These are phyloP conservation scores for Austroboletus novae-zelandiae DNA, from an alignment of 1,284 basidiomycete genomes.

Conservation along the genomic window DNA sequence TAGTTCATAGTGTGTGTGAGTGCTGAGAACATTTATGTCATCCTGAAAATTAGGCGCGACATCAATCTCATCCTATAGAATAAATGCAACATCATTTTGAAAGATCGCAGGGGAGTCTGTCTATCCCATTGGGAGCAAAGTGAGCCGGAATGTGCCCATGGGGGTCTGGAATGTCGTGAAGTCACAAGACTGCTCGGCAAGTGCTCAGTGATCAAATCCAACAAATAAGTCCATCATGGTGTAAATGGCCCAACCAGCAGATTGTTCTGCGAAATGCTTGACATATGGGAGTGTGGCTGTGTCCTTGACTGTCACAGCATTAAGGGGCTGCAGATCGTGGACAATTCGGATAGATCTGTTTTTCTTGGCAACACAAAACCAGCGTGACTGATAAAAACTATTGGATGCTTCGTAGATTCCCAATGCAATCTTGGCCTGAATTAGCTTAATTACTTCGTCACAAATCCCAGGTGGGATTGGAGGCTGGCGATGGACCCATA, in stretches of 20 bases:
- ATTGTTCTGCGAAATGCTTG: conserved; percentile 1
- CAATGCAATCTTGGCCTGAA: conserved; percentile 32
- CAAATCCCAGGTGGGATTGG: conserved; percentile 20
- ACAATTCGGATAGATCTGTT: conserved; percentile 9
- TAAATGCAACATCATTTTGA: conserved; percentile 30
- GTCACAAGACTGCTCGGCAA: conserved; percentile 9
- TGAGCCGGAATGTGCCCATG: conserved; percentile 16
- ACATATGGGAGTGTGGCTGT: conserved; percentile 9
- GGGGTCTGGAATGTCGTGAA: conserved; percentile 31
- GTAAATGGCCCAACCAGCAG: conserved; percentile 2
- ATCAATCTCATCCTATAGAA: conserved; percentile 36
- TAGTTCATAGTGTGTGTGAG: conserved; percentile 12
- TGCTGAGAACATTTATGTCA: conserved; percentile 7
- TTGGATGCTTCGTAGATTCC: conserved; percentile 37
- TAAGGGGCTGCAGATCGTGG: conserved; percentile 28
- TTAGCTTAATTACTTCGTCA: conserved; percentile 28
- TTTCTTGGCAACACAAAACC: conserved; percentile 13
- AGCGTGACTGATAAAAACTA: conserved; percentile 30
- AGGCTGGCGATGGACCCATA: conserved; percentile 20
- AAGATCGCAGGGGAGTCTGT: conserved; percentile 24
- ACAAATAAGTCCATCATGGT: conserved; percentile 19
- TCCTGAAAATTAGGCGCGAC: conserved; percentile 13
- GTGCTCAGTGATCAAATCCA: background rate
- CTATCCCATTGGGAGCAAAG: conserved; percentile 38
- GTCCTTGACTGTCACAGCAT: conserved; percentile 27